These are phyloP conservation scores for Pseudoturritis turrita DNA, from an alignment of 345 rosid genomes.

Conservation along the genomic window DNA sequence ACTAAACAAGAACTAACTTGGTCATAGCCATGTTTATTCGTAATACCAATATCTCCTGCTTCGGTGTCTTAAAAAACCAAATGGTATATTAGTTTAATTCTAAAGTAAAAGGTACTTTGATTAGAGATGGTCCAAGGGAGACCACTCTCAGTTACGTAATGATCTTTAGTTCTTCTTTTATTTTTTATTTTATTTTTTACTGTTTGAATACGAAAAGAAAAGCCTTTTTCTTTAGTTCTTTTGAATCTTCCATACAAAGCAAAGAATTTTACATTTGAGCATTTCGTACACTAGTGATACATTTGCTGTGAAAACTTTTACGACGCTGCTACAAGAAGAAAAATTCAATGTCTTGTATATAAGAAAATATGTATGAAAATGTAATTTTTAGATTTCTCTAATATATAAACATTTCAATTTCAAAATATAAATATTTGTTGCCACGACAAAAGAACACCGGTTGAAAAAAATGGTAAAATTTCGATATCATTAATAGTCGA, in stretches of 20 bases:
- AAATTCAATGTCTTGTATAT: neutral
- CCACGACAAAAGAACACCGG: too few species aligned
- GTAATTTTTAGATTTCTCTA: too few species aligned
- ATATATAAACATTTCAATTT: neutral
- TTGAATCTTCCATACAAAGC: neutral
- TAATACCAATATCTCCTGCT: neutral
- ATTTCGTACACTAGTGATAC: neutral
- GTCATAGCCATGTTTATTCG: neutral
- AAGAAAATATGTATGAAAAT: neutral
- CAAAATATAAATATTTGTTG: too few species aligned
- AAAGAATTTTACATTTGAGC: neutral
- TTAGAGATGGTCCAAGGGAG: constrained; percentile 17
- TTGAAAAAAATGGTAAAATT: too few species aligned
- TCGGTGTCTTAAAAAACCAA: constrained; percentile 4
- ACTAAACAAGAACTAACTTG: too few species aligned
- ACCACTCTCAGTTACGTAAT: neutral
- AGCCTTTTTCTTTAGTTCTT: neutral
- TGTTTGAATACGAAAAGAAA: neutral
- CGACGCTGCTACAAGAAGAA: too few species aligned
- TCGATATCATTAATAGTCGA: too few species aligned
- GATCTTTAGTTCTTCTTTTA: neutral
- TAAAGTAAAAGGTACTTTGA: neutral
- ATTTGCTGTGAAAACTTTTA: neutral
- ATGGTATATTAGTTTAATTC: neutral
- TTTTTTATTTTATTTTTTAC: neutral